Conservation (phyloP, 2,329 filamentous ascomycete species). For the Apiospora aurea region DNA sequence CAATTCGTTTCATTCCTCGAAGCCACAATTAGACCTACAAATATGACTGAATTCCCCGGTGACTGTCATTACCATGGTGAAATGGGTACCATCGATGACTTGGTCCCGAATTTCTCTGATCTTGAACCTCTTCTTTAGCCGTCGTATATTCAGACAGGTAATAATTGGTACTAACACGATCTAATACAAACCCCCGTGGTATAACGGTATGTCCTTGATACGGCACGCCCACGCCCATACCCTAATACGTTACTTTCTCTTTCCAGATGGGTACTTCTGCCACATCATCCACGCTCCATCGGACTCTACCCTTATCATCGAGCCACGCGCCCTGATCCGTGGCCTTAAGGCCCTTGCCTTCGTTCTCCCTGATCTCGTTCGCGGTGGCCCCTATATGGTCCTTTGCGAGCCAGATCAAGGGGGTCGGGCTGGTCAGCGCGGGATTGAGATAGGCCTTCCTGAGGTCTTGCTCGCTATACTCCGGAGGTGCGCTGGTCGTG, state of each 20-base stretch:
- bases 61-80: no score
- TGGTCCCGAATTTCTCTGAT: no score
- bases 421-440: conserved; percentile 49
- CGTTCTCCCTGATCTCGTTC: conserved; percentile 67
- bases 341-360: conserved; percentile 66
- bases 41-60: no score
- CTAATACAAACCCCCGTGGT: neutral
- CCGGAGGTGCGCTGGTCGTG: conserved; percentile 24
- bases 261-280: conserved; percentile 40
- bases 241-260: conserved; percentile 30
- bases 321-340: conserved; percentile 68
- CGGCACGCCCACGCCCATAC: neutral
- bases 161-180: neutral
- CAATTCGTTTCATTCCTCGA: no score
- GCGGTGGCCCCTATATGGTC: conserved; percentile 65
- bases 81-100: no score
- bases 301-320: conserved; percentile 51
- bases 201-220: neutral
- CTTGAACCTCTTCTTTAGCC: no score
- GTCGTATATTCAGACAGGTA: no score
- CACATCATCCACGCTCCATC: conserved; percentile 36
- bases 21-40: no score
- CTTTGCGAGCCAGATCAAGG: conserved; percentile 70
- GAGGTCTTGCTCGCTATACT: conserved; percentile 40
- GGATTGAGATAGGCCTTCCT: conserved; percentile 41